These are phyloP conservation scores for Microbotryum saponariae DNA, from an alignment of 1,284 basidiomycete genomes.

Conservation along the genomic window DNA sequence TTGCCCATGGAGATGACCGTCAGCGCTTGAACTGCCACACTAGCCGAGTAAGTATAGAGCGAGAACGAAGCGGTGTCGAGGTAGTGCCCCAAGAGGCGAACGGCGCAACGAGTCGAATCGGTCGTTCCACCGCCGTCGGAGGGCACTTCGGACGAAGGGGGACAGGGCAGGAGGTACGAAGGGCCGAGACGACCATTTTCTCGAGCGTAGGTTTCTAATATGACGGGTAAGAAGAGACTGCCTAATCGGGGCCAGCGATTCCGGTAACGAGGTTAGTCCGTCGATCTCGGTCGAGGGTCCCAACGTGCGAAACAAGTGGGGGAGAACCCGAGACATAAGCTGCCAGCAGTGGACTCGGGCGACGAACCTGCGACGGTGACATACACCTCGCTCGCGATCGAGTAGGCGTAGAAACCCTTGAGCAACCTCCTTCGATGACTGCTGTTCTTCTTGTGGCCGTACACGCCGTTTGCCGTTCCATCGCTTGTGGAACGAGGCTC, in stretches of 20 bases:
- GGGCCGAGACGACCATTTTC: conserved; percentile 22
- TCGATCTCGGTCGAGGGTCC: too few species aligned
- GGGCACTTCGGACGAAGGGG: conserved; percentile 1
- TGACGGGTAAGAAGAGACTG: conserved; percentile 30
- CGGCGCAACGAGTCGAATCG: conserved; percentile 14
- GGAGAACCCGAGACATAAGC: background rate
- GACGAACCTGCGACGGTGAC: background rate
- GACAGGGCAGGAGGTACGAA: conserved; percentile 7
- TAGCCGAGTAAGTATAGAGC: conserved; percentile 55
- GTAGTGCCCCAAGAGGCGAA: conserved; percentile 18
- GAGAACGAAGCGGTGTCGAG: conserved; percentile 32
- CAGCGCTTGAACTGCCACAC: conserved; percentile 75
- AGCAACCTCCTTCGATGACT: background rate
- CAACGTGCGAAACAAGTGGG: too few species aligned
- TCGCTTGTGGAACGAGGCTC: too few species aligned
- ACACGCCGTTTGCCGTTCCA: too few species aligned
- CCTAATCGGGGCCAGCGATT: background rate
- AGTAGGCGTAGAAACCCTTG: conserved; percentile 27
- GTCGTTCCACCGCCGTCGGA: background rate
- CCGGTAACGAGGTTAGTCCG: too few species aligned
- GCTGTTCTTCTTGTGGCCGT: too few species aligned
- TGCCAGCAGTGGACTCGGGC: background rate
- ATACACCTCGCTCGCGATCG: conserved; percentile 30
- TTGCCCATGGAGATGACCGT: conserved; percentile 83
- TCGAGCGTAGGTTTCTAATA: conserved; percentile 26